phyloP scores from a whole-genome alignment of 2,329 filamentous ascomycete species.

The Botrytis fragariae region DNA sequence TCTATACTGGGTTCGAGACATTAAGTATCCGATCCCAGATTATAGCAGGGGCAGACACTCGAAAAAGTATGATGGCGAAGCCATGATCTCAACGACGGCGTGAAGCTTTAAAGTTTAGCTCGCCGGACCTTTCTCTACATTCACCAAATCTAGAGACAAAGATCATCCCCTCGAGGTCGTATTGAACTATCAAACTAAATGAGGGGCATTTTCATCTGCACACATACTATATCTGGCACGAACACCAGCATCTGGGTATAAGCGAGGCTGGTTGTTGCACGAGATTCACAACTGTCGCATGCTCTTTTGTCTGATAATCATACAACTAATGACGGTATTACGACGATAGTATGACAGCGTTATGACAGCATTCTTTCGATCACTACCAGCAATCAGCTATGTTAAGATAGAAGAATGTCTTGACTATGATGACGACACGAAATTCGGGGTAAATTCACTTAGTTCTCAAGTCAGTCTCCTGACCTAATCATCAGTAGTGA shows the following conservation, averaged over 20 bases:
- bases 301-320: background rate
- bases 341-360: background rate
- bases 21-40: background rate
- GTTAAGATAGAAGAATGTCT: background rate
- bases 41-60: background rate
- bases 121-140: background rate
- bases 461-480: background rate
- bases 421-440: background rate
- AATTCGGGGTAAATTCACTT: background rate
- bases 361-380: background rate
- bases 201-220: background rate
- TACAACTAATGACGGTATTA: background rate
- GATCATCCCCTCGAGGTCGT: background rate
- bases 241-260: background rate
- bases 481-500: conserved; percentile 6
- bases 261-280: conserved; percentile 4
- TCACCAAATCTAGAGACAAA: background rate
- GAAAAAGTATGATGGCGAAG: background rate
- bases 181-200: background rate
- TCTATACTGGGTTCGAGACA: background rate
- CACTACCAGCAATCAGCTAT: background rate
- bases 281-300: conserved; percentile 8
- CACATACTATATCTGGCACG: background rate
- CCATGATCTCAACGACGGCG: background rate
- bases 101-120: background rate